Evolutionary conservation across 139 green algal species (phyloP).

Genomic region (Chlamydomonas schloesseri): DNA sequence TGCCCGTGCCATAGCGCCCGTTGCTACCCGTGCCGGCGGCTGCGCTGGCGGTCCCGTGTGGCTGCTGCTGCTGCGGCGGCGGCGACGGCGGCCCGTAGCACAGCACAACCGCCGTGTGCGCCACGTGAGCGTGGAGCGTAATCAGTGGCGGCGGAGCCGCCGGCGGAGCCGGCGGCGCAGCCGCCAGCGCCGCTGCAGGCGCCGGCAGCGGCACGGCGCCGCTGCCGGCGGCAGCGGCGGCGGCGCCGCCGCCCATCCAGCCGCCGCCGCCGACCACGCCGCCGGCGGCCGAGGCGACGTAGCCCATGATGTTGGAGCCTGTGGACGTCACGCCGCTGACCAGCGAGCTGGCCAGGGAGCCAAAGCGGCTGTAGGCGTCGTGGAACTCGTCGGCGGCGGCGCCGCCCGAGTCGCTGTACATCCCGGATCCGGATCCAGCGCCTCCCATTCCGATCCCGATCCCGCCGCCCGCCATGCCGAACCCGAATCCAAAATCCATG

Average conservation of each 20-base stretch:
- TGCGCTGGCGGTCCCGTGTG: background rate
- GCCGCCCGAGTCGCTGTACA: too few species aligned
- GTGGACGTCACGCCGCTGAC: conserved; percentile 15
- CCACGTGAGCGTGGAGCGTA: background rate
- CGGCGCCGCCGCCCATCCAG: background rate
- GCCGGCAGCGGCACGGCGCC: background rate
- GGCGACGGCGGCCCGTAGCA: background rate
- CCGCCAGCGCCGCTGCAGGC: background rate
- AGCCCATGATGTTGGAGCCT: conserved; percentile 7
- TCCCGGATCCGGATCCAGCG: background rate
- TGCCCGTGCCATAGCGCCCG: too few species aligned
- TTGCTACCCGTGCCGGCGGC: background rate
- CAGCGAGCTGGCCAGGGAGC: conserved; percentile 4
- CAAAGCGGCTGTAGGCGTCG: conserved; percentile 28
- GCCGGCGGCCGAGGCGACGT: conserved; percentile 10
- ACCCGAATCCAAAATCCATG: background rate
- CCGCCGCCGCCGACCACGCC: background rate
- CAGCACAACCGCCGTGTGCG: conserved; percentile 13
- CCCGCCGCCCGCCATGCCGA: too few species aligned
- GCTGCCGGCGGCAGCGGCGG: background rate
- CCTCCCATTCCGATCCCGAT: background rate
- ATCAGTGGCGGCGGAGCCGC: background rate
- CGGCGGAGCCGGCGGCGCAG: background rate
- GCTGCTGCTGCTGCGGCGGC: background rate
- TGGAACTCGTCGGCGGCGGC: conserved; percentile 15